Conservation (phyloP, 352 stramenopile species). For the Phytophthora chlamydospora region DNA sequence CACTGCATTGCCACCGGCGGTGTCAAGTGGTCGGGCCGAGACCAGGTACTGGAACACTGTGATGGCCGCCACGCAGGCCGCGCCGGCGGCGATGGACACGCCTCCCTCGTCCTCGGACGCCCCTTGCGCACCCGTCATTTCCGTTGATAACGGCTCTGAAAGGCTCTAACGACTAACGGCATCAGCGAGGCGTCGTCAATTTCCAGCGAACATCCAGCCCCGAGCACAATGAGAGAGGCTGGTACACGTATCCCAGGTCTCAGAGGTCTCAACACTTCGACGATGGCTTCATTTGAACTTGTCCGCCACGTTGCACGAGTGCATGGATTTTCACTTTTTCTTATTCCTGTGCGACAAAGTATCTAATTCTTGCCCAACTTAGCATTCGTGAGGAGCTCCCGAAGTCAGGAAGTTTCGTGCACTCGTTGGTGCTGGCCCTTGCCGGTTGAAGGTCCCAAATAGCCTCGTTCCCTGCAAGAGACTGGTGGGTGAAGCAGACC, state of each 20-base stretch:
- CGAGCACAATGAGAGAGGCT: conserved; percentile 6
- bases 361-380: conserved; percentile 21
- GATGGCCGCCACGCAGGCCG: conserved; percentile 34
- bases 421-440: conserved; percentile 6
- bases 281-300: too few species aligned
- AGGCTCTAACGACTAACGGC: neutral
- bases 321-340: conserved; percentile 24
- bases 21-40: conserved; percentile 12
- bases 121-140: conserved; percentile 1
- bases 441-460: conserved; percentile 14
- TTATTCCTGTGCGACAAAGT: conserved; percentile 33
- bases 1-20: neutral
- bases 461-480: conserved; percentile 17
- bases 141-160: conserved; percentile 16
- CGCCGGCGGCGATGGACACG: conserved; percentile 21
- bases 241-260: neutral
- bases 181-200: conserved; percentile 24
- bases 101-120: neutral
- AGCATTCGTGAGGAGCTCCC: neutral
- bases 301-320: too few species aligned
- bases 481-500: conserved; percentile 23
- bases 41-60: conserved; percentile 51
- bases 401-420: conserved; percentile 16
- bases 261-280: conserved; percentile 2
- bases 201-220: conserved; percentile 25